Percentiles rank a stretch among this genome's conserved stretches.
phyloP scores from a whole-genome alignment of 208 protist species.

The Balamuthia mandrillaris region DNA sequence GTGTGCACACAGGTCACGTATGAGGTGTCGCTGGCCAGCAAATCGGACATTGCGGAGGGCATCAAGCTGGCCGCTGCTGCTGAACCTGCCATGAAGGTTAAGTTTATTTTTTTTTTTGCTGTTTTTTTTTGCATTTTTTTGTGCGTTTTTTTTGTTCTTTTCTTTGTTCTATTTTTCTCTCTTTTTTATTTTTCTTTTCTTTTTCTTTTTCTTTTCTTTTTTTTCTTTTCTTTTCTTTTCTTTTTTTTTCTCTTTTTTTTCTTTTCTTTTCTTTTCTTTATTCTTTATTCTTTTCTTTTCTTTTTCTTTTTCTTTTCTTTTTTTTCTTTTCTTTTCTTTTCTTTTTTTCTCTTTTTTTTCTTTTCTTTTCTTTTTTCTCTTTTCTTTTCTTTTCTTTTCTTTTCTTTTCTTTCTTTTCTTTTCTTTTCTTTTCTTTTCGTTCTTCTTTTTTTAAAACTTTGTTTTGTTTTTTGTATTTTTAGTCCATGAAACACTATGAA shows the following conservation, averaged over 20 bases:
- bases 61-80: neutral
- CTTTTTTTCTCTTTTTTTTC: neutral
- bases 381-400: neutral
- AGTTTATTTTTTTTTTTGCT: neutral
- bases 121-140: neutral
- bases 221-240: neutral
- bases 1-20: neutral
- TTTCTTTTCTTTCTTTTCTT: neutral
- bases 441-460: neutral
- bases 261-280: neutral
- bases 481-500: slow-evolving; percentile 21
- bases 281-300: neutral
- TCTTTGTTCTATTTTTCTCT: neutral
- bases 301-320: neutral
- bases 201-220: neutral
- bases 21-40: slow-evolving; percentile 18
- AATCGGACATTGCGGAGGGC: neutral
- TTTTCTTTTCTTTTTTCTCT: neutral
- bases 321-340: neutral
- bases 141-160: neutral
- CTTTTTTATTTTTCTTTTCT: neutral
- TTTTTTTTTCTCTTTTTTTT: neutral
- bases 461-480: neutral
- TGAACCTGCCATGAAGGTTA: neutral
- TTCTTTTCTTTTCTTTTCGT: neutral